Conservation (phyloP, 768 basidiomycete genomes). For the Leccinum olivaceopallidum region DNA sequence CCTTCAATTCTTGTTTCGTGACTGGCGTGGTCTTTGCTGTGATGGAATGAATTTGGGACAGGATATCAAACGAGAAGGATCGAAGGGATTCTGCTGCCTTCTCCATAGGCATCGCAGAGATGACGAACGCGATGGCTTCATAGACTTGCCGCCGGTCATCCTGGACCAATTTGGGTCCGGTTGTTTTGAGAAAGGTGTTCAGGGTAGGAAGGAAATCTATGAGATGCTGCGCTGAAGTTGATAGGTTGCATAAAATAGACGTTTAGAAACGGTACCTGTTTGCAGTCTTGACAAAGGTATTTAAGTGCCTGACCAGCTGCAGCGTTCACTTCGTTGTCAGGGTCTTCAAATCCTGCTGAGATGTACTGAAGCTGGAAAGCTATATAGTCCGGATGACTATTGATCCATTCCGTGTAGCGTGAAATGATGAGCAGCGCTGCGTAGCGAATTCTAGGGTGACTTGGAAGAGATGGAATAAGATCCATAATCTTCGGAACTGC, state of each 20-base stretch:
- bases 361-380: slow-evolving; percentile 86
- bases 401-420: slow-evolving; percentile 97
- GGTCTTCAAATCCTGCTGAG: slow-evolving; percentile 85
- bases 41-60: slow-evolving; percentile 71
- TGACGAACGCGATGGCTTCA: slow-evolving; percentile 94
- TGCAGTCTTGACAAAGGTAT: slow-evolving; percentile 96
- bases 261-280: slow-evolving; percentile 49
- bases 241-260: slow-evolving; percentile 9
- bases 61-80: slow-evolving; percentile 83
- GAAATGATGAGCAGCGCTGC: slow-evolving; percentile 94
- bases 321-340: slow-evolving; percentile 80
- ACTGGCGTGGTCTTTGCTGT: slow-evolving; percentile 52
- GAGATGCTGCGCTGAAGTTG: slow-evolving; percentile 60
- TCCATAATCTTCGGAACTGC: slow-evolving; percentile 97
- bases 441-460: slow-evolving; percentile 90
- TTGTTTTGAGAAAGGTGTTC: slow-evolving; percentile 81
- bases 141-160: slow-evolving; percentile 92
- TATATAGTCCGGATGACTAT: slow-evolving; percentile 85
- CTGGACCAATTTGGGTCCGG: slow-evolving; percentile 76
- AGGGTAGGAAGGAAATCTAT: slow-evolving; percentile 90
- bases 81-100: slow-evolving; percentile 84
- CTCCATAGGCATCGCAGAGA: slow-evolving; percentile 90
- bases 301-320: slow-evolving; percentile 96
- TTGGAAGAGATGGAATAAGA: slow-evolving; percentile 84
- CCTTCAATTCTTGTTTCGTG: slow-evolving; percentile 70